A percentile compares a stretch with the other conserved stretches of the same genome.
These are phyloP conservation scores for Quercus dentata DNA, from an alignment of 306 rosid genomes.

Conservation along the genomic window DNA sequence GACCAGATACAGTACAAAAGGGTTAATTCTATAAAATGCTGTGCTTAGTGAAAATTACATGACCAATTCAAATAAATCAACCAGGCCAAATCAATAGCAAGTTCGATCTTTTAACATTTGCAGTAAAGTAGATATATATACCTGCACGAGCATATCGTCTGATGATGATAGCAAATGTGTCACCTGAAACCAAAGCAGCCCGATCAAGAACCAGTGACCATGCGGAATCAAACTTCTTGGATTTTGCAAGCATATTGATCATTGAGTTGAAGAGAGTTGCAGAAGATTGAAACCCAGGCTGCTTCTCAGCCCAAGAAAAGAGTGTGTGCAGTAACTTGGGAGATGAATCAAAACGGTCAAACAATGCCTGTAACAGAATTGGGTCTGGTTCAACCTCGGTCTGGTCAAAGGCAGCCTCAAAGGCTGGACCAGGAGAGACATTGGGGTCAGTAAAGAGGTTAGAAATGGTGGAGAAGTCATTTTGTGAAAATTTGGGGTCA, in stretches of 20 bases:
- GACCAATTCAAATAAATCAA: not conserved
- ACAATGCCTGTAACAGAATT: slow-evolving; percentile 34
- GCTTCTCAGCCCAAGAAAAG: slow-evolving; percentile 67
- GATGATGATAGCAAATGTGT: slow-evolving; percentile 68
- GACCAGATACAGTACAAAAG: not conserved
- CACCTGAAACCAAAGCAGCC: slow-evolving; percentile 44
- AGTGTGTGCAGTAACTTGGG: slow-evolving; percentile 65
- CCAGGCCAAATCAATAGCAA: not conserved
- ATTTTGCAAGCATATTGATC: slow-evolving; percentile 56
- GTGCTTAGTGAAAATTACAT: not conserved
- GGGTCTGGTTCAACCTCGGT: slow-evolving; percentile 52
- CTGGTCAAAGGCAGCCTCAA: slow-evolving; percentile 49
- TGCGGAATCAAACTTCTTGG: slow-evolving; percentile 62
- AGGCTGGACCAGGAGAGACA: slow-evolving; percentile 46
- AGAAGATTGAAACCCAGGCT: slow-evolving; percentile 46
- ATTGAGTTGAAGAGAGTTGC: slow-evolving; percentile 41
- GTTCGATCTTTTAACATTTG: not conserved
- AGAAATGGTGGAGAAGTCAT: slow-evolving; percentile 45
- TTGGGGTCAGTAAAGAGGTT: slow-evolving; percentile 45
- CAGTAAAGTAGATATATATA: slow-evolving; percentile 10
- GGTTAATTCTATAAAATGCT: not conserved
- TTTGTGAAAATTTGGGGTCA: slow-evolving; percentile 10
- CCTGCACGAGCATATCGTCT: slow-evolving; percentile 85
- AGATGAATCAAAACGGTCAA: slow-evolving; percentile 61
- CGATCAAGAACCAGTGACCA: slow-evolving; percentile 60